A percentile compares a stretch with the other conserved stretches of the same genome.
These are phyloP conservation scores for Termitomyces bulborhizus DNA, from an alignment of 768 basidiomycete species.

Conservation along the genomic window DNA sequence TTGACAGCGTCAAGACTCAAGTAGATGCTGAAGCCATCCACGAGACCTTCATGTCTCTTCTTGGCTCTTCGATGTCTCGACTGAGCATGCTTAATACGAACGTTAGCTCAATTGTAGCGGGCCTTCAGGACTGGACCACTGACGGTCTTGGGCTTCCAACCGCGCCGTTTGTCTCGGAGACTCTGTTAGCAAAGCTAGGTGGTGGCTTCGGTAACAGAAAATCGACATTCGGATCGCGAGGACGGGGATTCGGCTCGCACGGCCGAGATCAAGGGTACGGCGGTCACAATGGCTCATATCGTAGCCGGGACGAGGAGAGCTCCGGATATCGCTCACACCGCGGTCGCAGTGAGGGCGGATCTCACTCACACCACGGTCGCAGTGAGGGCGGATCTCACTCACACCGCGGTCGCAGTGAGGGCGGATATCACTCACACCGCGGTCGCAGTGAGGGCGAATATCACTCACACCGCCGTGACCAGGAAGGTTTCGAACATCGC, in stretches of 20 bases:
- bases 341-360: neutral
- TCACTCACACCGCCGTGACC: neutral
- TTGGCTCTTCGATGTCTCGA: slow-evolving; percentile 69
- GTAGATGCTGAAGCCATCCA: slow-evolving; percentile 47
- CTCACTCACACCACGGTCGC: neutral
- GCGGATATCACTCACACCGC: neutral
- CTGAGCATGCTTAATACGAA: slow-evolving; percentile 38
- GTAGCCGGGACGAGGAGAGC: neutral
- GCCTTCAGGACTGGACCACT: slow-evolving; percentile 56
- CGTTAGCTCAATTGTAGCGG: slow-evolving; percentile 41
- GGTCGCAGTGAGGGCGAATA: neutral
- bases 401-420: neutral
- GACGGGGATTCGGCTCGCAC: neutral
- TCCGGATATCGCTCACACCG: neutral
- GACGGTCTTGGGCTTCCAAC: slow-evolving; percentile 45
- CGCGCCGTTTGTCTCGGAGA: slow-evolving; percentile 45
- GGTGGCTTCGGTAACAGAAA: neutral
- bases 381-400: neutral
- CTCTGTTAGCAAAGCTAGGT: slow-evolving; percentile 31
- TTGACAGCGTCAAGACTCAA: slow-evolving; percentile 24
- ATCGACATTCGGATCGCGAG: neutral
- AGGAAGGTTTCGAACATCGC: neutral
- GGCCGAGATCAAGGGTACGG: neutral
- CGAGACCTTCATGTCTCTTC: slow-evolving; percentile 57
- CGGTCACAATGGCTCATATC: neutral